Conservation (phyloP, 2,329 filamentous ascomycete species). For the Rhinocladiella similis region DNA sequence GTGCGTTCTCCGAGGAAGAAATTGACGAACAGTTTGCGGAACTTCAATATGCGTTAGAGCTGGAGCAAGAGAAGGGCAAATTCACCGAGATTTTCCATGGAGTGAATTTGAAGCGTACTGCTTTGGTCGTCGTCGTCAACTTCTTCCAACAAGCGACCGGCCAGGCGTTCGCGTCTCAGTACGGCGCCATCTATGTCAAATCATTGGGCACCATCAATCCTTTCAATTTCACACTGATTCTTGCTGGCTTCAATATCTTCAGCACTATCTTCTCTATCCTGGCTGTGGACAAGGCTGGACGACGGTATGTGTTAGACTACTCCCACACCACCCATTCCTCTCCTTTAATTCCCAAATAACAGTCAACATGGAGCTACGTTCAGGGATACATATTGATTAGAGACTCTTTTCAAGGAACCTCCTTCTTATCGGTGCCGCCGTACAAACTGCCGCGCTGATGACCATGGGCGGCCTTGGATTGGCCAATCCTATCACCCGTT, state of each 20-base stretch:
- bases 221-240: slow-evolving; percentile 25
- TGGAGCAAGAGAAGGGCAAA: slow-evolving; percentile 22
- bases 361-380: too few species aligned
- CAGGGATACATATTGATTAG: too few species aligned
- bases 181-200: slow-evolving; percentile 30
- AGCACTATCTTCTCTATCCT: background rate
- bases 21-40: slow-evolving; percentile 34
- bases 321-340: too few species aligned
- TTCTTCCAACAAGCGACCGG: slow-evolving; percentile 32
- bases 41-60: slow-evolving; percentile 16
- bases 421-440: too few species aligned
- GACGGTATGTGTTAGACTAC: too few species aligned
- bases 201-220: slow-evolving; percentile 29
- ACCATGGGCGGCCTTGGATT: too few species aligned
- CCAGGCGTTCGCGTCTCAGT: slow-evolving; percentile 24
- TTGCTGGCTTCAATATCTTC: background rate
- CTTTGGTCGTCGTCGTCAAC: slow-evolving; percentile 26
- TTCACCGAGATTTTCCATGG: slow-evolving; percentile 27
- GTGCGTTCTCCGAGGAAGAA: slow-evolving; percentile 26
- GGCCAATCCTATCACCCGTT: background rate
- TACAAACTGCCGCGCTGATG: too few species aligned
- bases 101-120: slow-evolving; percentile 29
- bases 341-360: too few species aligned
- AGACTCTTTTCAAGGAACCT: too few species aligned
- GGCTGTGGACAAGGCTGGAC: background rate